phyloP scores from a whole-genome alignment of 2,329 filamentous ascomycete species.

The Pestalotiopsis sp. region DNA sequence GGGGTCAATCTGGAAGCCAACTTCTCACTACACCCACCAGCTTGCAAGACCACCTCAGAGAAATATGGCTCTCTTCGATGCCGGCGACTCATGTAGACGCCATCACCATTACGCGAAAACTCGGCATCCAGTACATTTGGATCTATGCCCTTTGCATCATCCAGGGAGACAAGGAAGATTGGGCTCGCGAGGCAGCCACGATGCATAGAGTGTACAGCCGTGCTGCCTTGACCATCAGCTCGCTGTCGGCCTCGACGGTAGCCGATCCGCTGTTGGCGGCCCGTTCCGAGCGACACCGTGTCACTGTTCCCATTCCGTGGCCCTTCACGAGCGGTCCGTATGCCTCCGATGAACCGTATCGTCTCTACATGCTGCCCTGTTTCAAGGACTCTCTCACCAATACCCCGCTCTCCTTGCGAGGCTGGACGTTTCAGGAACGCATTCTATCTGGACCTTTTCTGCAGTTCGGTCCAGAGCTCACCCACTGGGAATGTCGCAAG shows the following conservation, averaged over 20 bases:
- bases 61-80: background rate
- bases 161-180: constrained; percentile 8
- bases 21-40: background rate
- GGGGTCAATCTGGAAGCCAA: background rate
- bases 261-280: background rate
- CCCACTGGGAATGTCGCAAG: background rate
- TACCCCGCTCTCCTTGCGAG: background rate
- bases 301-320: background rate
- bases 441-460: background rate
- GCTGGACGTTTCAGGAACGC: background rate
- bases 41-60: background rate
- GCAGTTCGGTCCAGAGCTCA: background rate
- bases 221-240: constrained; percentile 9
- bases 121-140: constrained; percentile 1
- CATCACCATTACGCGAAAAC: background rate
- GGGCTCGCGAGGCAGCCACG: constrained; percentile 2
- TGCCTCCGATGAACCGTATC: background rate
- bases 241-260: background rate
- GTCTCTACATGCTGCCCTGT: background rate
- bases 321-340: background rate
- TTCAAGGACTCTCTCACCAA: background rate
- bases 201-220: constrained; percentile 12
- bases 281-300: background rate
- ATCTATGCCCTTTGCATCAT: constrained; percentile 5
- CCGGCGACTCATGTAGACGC: background rate